Evolutionary conservation across 2,329 filamentous ascomycete genomes (phyloP).

Genomic region (Pezicula rhizophila): DNA sequence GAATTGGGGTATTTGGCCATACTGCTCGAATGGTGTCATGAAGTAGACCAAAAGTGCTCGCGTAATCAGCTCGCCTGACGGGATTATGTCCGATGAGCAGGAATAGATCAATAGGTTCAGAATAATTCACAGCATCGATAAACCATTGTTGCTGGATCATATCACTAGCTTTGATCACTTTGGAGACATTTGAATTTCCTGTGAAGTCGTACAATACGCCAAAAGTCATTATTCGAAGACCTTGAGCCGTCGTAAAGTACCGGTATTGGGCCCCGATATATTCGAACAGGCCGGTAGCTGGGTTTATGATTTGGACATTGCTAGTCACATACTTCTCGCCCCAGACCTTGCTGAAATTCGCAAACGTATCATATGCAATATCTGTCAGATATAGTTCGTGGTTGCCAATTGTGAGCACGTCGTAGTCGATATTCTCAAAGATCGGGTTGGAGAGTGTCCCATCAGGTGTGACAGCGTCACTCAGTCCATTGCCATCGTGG

Average conservation of each 20-base stretch:
- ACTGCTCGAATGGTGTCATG: constrained; percentile 69
- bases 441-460: constrained; percentile 84
- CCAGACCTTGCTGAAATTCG: constrained; percentile 75
- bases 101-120: constrained; percentile 73
- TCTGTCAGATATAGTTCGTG: constrained; percentile 85
- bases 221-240: constrained; percentile 39
- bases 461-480: constrained; percentile 83
- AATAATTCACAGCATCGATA: constrained; percentile 62
- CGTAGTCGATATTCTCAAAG: constrained; percentile 72
- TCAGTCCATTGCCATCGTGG: constrained; percentile 87
- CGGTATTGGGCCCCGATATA: constrained; percentile 76
- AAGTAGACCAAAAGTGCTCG: constrained; percentile 68
- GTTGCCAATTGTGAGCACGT: constrained; percentile 81
- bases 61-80: constrained; percentile 45
- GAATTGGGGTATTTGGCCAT: constrained; percentile 74
- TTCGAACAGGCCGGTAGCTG: constrained; percentile 59
- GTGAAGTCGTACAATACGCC: constrained; percentile 92
- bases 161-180: constrained; percentile 71
- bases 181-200: constrained; percentile 81
- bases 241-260: constrained; percentile 84
- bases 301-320: constrained; percentile 81
- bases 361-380: constrained; percentile 67
- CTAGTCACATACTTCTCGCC: constrained; percentile 74
- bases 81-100: constrained; percentile 80
- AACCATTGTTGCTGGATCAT: constrained; percentile 84